Conservation (phyloP, 1,284 basidiomycete genomes). For the Tylopilus orsonianus region DNA sequence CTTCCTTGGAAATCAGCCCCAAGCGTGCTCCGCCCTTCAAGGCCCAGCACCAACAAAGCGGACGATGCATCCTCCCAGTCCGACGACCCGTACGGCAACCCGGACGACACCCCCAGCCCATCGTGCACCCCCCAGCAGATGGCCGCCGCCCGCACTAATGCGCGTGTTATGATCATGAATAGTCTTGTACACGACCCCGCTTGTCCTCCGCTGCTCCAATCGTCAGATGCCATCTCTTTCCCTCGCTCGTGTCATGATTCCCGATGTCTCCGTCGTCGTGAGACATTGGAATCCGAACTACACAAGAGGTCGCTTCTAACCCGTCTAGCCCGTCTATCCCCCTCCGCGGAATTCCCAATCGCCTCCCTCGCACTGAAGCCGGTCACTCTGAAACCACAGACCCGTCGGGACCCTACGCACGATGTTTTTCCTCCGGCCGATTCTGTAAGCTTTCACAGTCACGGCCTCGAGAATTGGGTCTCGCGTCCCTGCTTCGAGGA, state of each 20-base stretch:
- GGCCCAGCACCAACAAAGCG: constrained; percentile 22
- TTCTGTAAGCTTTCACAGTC: constrained; percentile 45
- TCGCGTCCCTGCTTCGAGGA: constrained; percentile 76
- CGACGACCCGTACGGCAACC: constrained; percentile 31
- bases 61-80: constrained; percentile 25
- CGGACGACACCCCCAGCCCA: constrained; percentile 5
- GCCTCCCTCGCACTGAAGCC: constrained; percentile 45
- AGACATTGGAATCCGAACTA: constrained; percentile 46
- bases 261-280: constrained; percentile 38
- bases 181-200: constrained; percentile 41
- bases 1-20: constrained; percentile 19
- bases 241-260: constrained; percentile 61
- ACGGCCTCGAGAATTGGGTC: constrained; percentile 65
- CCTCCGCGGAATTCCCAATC: constrained; percentile 49
- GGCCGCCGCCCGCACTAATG: constrained; percentile 33
- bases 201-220: constrained; percentile 53
- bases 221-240: constrained; percentile 46
- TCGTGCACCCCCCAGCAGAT: constrained; percentile 16
- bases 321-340: constrained; percentile 45
- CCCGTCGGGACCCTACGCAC: constrained; percentile 30
- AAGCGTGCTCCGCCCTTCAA: constrained; percentile 13
- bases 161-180: constrained; percentile 39
- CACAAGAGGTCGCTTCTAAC: constrained; percentile 52
- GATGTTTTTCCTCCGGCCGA: constrained; percentile 42
- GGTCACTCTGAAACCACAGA: constrained; percentile 26